phyloP scores from a whole-genome alignment of 345 rosid species.

The Salix exigua region DNA sequence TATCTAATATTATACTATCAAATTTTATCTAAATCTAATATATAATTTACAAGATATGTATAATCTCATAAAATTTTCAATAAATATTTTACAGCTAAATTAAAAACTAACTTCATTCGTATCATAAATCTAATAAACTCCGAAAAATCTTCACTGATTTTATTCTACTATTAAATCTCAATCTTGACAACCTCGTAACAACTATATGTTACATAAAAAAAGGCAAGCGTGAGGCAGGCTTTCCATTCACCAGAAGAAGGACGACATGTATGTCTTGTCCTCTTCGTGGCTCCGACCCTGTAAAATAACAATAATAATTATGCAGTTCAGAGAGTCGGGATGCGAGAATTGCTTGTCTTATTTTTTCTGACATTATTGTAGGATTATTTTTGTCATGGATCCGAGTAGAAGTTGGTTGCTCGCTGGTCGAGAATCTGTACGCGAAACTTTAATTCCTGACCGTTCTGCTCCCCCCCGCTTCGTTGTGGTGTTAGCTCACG shows the following conservation, averaged over 20 bases:
- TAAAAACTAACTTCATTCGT: no score
- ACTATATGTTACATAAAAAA: no score
- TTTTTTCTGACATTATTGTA: constrained; percentile 14
- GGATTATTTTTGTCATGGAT: constrained; percentile 94
- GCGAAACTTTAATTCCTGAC: not conserved
- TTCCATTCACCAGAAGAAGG: not conserved
- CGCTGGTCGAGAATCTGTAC: constrained; percentile 94
- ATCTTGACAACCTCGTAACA: no score
- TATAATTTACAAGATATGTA: no score
- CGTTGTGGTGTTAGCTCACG: not conserved
- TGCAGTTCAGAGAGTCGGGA: constrained; percentile 72
- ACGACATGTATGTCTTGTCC: not conserved
- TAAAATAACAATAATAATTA: not conserved
- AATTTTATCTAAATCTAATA: no score
- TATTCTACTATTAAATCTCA: no score
- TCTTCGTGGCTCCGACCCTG: not conserved
- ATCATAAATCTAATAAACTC: no score
- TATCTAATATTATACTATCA: no score
- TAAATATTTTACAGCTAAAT: no score
- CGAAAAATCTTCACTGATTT: no score
- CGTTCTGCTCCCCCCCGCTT: not conserved
- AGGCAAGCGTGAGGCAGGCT: not conserved
- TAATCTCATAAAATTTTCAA: no score
- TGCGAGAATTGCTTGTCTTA: constrained; percentile 61
- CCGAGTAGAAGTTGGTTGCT: constrained; percentile 92